These are phyloP conservation scores for Solidago caesia DNA, from an alignment of 129 eudicot genomes.

Conservation along the genomic window DNA sequence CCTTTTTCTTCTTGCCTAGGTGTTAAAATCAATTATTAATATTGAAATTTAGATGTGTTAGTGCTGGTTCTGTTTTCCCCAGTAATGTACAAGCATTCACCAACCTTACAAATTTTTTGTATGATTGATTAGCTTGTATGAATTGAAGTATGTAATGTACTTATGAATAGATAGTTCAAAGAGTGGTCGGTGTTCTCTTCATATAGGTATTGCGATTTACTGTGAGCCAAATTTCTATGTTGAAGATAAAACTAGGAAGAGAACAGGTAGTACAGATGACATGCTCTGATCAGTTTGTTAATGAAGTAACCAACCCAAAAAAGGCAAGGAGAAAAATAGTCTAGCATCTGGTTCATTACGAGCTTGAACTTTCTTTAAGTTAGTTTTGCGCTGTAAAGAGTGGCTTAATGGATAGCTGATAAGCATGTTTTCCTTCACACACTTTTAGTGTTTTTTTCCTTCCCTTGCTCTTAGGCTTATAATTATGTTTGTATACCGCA, in stretches of 20 bases:
- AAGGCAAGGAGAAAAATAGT: background rate
- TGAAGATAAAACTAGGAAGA: background rate
- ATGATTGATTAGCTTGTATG: background rate
- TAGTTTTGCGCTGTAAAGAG: background rate
- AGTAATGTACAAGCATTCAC: background rate
- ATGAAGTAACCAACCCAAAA: background rate
- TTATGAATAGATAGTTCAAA: background rate
- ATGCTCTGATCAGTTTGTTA: background rate
- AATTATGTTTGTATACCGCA: background rate
- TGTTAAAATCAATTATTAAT: background rate
- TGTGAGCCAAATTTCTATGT: background rate
- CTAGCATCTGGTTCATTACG: background rate
- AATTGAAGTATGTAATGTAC: background rate
- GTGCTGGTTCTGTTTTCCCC: background rate
- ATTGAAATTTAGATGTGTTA: background rate
- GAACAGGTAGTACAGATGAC: background rate
- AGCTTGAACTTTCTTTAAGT: constrained; percentile 12
- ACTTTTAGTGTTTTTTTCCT: background rate
- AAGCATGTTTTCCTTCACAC: constrained; percentile 5
- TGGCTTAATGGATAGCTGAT: constrained; percentile 6
- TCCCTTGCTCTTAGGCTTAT: background rate
- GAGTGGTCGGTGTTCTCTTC: background rate
- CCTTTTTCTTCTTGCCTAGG: background rate
- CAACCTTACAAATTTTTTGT: background rate
- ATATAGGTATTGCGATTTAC: background rate